phyloP scores from a whole-genome alignment of 495 filamentous ascomycete species.

The Hypomontagnella submonticulosa region DNA sequence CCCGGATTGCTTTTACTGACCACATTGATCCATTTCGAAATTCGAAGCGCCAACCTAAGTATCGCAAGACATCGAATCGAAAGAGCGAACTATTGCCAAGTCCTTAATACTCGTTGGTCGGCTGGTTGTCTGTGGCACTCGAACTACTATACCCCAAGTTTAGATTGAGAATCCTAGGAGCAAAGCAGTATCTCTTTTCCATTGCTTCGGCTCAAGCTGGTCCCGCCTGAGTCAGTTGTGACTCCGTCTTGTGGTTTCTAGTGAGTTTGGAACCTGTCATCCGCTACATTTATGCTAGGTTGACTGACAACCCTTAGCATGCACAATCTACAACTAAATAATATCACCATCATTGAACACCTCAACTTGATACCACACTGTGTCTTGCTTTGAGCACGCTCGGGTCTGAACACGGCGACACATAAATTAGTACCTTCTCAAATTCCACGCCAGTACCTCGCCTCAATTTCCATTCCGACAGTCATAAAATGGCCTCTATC shows the following conservation, averaged over 20 bases:
- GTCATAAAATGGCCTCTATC: constrained; percentile 35
- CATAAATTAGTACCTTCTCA: constrained; percentile 16
- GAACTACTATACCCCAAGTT: constrained; percentile 4
- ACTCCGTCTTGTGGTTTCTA: constrained; percentile 7
- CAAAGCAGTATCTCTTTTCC: constrained; percentile 1
- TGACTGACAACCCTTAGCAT: constrained; percentile 20
- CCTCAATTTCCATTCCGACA: constrained; percentile 3
- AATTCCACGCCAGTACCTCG: background rate
- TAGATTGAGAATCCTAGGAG: constrained; percentile 25
- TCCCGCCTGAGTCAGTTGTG: constrained; percentile 3
- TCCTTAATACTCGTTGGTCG: constrained; percentile 1
- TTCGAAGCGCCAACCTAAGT: constrained; percentile 1
- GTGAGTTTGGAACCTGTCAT: constrained; percentile 18
- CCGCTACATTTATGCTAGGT: background rate
- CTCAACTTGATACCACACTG: background rate
- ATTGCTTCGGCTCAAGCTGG: background rate
- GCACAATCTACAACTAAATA: constrained; percentile 4
- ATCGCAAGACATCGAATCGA: constrained; percentile 16
- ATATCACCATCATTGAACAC: background rate
- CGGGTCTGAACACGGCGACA: constrained; percentile 7
- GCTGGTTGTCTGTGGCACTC: background rate
- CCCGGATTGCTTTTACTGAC: background rate
- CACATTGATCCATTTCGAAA: constrained; percentile 14
- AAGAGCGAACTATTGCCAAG: constrained; percentile 13
- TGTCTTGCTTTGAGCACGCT: constrained; percentile 4